A percentile compares a stretch with the other conserved stretches of the same genome.
Evolutionary conservation across 805 yeast species (phyloP).

Genomic region (Zygotorulaspora florentina): DNA sequence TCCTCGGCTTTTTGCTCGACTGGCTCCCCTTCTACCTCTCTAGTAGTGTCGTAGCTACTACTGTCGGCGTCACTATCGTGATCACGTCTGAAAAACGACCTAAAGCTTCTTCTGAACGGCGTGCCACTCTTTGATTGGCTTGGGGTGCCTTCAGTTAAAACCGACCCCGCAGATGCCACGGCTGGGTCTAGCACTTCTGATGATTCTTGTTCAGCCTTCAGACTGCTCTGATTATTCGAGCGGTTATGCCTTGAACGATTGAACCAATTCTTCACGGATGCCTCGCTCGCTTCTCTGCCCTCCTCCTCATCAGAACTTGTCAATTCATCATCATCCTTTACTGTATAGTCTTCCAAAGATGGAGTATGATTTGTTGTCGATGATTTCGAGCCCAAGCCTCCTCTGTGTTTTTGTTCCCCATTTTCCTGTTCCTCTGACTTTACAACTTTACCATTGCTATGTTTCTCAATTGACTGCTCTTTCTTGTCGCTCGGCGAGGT

Average conservation of each 20-base stretch:
- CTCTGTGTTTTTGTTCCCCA: background rate
- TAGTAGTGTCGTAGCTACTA: background rate
- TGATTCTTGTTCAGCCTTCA: conserved; percentile 1
- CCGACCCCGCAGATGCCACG: conserved; percentile 4
- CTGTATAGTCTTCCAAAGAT: conserved; percentile 6
- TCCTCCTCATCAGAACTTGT: conserved; percentile 19
- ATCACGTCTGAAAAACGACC: conserved; percentile 17
- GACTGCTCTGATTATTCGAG: conserved; percentile 1
- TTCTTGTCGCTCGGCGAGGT: background rate
- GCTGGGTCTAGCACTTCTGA: background rate
- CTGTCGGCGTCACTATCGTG: conserved; percentile 1
- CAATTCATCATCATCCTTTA: conserved; percentile 18
- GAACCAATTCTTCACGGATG: conserved; percentile 15
- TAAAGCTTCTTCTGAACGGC: conserved; percentile 13
- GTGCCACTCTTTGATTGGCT: conserved; percentile 14
- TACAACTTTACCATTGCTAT: no score
- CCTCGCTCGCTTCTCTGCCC: conserved; percentile 7
- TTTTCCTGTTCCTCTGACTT: background rate
- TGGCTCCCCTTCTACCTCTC: background rate
- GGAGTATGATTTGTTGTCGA: conserved; percentile 1
- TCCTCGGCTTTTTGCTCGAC: conserved; percentile 2
- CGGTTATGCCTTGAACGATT: conserved; percentile 9
- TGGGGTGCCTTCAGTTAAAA: conserved; percentile 13
- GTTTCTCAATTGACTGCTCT: no score
- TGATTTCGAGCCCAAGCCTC: background rate